These are phyloP conservation scores for Flaveria bidentis DNA, from an alignment of 129 eudicot genomes.

Conservation along the genomic window DNA sequence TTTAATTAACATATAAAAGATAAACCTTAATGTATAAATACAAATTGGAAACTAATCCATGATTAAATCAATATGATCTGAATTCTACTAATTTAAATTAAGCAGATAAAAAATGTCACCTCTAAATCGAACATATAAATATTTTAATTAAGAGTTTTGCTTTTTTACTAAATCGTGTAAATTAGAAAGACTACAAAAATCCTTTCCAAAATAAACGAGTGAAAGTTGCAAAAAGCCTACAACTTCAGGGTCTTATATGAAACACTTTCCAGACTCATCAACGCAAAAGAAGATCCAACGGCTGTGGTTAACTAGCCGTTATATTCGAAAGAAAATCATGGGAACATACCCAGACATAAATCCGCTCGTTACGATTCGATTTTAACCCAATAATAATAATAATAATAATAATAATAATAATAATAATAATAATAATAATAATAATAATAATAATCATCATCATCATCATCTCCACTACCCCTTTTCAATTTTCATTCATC, in stretches of 20 bases:
- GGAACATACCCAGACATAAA: slow-evolving; percentile 49
- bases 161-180: too few relatives aligned
- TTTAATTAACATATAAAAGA: too few relatives aligned
- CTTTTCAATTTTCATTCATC: slow-evolving; percentile 2
- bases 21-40: too few relatives aligned
- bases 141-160: too few relatives aligned
- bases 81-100: too few relatives aligned
- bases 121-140: too few relatives aligned
- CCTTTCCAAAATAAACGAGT: too few relatives aligned
- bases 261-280: slow-evolving; percentile 29
- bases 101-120: too few relatives aligned
- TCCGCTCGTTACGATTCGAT: slow-evolving; percentile 55
- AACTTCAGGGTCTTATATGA: slow-evolving; percentile 17
- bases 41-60: too few relatives aligned
- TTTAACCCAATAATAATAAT: slow-evolving; percentile 17
- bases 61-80: too few relatives aligned
- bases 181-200: too few relatives aligned
- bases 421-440: not conserved
- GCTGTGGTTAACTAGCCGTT: slow-evolving; percentile 77
- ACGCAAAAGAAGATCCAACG: slow-evolving; percentile 49
- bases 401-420: not conserved
- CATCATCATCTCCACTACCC: not conserved
- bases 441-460: not conserved
- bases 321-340: slow-evolving; percentile 39
- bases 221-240: not conserved